Evolutionary conservation across 2,329 filamentous ascomycete genomes (phyloP).

Genomic region (Neofusicoccum cordaticola): DNA sequence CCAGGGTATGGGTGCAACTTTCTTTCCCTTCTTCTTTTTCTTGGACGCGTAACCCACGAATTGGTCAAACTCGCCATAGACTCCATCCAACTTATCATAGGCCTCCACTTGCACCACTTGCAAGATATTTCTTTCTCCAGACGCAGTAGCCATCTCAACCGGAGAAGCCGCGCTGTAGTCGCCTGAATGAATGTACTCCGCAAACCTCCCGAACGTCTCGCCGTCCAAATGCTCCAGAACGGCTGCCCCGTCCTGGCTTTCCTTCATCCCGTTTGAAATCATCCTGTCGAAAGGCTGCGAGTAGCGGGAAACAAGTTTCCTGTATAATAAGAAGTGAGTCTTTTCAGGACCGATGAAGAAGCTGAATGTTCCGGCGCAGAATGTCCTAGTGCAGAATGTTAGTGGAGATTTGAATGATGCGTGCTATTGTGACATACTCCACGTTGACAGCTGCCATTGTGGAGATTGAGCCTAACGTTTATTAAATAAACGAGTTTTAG

Average conservation of each 20-base stretch:
- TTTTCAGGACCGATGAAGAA: neutral
- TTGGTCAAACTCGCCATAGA: too few species aligned
- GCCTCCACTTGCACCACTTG: too few species aligned
- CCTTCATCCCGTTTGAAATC: conserved; percentile 7
- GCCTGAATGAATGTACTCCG: neutral
- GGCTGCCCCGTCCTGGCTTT: neutral
- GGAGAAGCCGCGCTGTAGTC: neutral
- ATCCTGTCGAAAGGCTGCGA: neutral
- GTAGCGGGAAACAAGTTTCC: neutral
- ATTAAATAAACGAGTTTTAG: too few species aligned
- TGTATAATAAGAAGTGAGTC: neutral
- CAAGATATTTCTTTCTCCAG: neutral
- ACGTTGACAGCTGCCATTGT: too few species aligned
- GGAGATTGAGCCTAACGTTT: too few species aligned
- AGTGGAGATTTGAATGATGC: neutral
- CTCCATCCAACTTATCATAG: too few species aligned
- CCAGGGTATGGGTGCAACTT: too few species aligned
- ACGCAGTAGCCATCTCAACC: neutral
- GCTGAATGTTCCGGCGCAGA: neutral
- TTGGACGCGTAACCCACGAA: too few species aligned
- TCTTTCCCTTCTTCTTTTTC: too few species aligned
- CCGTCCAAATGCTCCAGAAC: neutral
- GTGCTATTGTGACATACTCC: too few species aligned
- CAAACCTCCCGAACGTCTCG: neutral
- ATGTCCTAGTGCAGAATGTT: neutral